Evolutionary conservation across 208 protist species (phyloP).

Genomic region (Zelonia costaricensis): DNA sequence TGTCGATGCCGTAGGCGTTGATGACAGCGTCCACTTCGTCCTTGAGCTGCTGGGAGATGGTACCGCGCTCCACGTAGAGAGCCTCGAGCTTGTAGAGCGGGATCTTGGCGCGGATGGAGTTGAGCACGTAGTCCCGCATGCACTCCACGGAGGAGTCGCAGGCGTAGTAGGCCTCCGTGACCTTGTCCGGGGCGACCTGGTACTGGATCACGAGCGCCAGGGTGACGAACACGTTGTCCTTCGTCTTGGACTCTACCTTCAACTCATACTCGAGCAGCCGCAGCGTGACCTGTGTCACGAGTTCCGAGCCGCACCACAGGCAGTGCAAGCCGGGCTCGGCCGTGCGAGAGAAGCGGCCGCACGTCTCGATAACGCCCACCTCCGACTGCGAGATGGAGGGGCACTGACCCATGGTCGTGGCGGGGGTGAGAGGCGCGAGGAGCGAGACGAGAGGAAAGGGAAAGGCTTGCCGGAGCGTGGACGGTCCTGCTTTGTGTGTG

Average conservation of each 20-base stretch:
- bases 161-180: slow-evolving; percentile 49
- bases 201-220: slow-evolving; percentile 59
- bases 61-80: slow-evolving; percentile 72
- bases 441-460: background rate
- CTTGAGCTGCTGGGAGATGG: slow-evolving; percentile 78
- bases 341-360: slow-evolving; percentile 47
- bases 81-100: slow-evolving; percentile 82
- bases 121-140: slow-evolving; percentile 68
- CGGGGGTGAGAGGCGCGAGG: background rate
- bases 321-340: slow-evolving; percentile 64
- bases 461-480: background rate
- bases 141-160: slow-evolving; percentile 38
- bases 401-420: slow-evolving; percentile 38
- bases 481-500: slow-evolving; percentile 10
- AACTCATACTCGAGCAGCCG: slow-evolving; percentile 47
- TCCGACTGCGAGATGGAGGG: slow-evolving; percentile 53
- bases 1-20: slow-evolving; percentile 66
- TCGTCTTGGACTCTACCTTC: slow-evolving; percentile 73
- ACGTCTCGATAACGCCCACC: slow-evolving; percentile 67
- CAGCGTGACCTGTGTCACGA: slow-evolving; percentile 40
- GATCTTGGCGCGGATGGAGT: slow-evolving; percentile 68
- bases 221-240: slow-evolving; percentile 86
- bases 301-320: slow-evolving; percentile 39
- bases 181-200: slow-evolving; percentile 45
- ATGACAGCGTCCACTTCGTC: slow-evolving; percentile 61